phyloP scores from a whole-genome alignment of 148 eudicot species.

The Hydrangea macrophylla region DNA sequence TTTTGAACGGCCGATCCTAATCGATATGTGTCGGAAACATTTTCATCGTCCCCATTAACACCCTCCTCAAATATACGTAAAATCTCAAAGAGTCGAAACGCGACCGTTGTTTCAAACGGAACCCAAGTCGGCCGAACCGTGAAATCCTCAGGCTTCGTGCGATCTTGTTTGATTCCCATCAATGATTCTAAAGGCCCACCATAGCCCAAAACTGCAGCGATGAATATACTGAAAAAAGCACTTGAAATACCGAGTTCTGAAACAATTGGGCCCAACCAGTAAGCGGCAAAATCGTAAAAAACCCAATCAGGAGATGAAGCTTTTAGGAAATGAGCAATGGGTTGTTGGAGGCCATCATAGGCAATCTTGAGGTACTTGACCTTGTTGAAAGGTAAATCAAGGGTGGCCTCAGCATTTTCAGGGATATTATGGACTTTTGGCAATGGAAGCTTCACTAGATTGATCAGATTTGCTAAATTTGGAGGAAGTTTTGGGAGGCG shows the following conservation, averaged over 20 bases:
- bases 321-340: neutral
- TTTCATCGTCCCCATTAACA: neutral
- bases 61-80: neutral
- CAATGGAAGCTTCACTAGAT: too few relatives aligned
- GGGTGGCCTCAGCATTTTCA: neutral
- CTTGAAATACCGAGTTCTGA: neutral
- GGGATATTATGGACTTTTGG: neutral
- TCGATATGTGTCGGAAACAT: neutral
- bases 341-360: neutral
- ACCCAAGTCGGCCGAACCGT: slow-evolving; percentile 16
- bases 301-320: slow-evolving; percentile 7
- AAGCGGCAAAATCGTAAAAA: neutral
- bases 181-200: neutral
- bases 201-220: neutral
- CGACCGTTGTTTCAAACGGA: slow-evolving; percentile 6
- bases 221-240: neutral
- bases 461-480: too few relatives aligned
- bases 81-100: slow-evolving; percentile 3
- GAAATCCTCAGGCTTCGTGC: slow-evolving; percentile 2
- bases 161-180: neutral
- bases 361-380: slow-evolving; percentile 9
- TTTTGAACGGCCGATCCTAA: neutral
- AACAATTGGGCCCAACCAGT: neutral
- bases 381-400: neutral
- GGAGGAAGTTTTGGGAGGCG: too few relatives aligned